Conservation (phyloP, 1,139 yeast species). For the Candida sojae region DNA sequence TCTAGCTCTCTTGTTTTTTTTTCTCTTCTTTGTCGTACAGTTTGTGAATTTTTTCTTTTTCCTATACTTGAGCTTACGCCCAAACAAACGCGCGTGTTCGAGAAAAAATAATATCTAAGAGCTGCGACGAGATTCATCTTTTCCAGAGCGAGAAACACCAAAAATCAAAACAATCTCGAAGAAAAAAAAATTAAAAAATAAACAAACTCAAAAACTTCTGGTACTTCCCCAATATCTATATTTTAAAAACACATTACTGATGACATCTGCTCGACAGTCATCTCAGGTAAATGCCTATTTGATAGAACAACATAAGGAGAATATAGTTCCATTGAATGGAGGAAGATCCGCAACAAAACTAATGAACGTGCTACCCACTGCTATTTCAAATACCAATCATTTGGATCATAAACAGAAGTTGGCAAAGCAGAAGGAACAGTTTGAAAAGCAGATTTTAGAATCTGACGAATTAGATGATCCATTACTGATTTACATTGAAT, state of each 20-base stretch:
- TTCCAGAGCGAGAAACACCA: no score
- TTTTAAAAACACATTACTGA: background rate
- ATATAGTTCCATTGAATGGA: conserved; percentile 65
- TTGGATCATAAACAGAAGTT: conserved; percentile 25
- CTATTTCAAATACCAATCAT: conserved; percentile 17
- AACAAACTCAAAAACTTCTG: background rate
- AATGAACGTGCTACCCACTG: conserved; percentile 40
- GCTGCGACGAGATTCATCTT: no score
- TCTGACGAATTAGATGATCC: conserved; percentile 80
- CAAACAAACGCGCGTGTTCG: no score
- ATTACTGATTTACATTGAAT: conserved; percentile 67
- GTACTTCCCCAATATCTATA: background rate
- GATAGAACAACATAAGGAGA: conserved; percentile 77
- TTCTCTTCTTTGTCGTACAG: no score
- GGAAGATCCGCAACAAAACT: conserved; percentile 73
- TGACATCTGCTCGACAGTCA: background rate
- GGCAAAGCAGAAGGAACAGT: conserved; percentile 37
- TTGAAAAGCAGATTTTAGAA: conserved; percentile 46
- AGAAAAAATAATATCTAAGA: no score
- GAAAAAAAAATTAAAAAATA: background rate
- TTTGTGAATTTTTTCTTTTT: no score
- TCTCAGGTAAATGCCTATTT: background rate
- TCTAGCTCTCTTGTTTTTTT: no score
- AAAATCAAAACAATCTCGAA: no score
- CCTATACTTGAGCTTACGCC: no score